Evolutionary conservation across 129 eudicot species (phyloP), one percentile per base, ranked within the genome.

Genomic region (Saussurea involucrata): DNA sequence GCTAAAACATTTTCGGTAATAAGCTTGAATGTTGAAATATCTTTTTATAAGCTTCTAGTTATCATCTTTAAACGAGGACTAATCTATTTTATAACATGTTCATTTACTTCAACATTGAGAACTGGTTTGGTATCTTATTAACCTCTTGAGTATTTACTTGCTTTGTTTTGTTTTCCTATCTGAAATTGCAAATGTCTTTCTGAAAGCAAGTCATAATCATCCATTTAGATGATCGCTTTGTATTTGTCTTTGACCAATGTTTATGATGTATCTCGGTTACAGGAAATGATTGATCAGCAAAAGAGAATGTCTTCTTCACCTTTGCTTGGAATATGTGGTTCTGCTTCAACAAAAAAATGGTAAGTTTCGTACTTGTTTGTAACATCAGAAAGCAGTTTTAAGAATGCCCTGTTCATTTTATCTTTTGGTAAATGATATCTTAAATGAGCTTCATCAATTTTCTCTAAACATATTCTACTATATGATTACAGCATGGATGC

Each of bases 241-340:
- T 70, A 58, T 37, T 60, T 67, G 63, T 80, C 21, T 31, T 28
- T 18, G 63, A 32, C 46, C 68, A 66, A 21, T 55, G 44, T 22
- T 73, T 58, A 73, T 76, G 66, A 27, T 61, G 22, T 68, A 27
- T 21, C 66, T 76, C 1, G 25, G 55, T 60, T 80, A 36, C 76
- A 95, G 97, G 97, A 92, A 85, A 88, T 90, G 96, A 97, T 92
- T 69, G 88, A 75, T 29, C 83, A 85, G 74, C 91, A 88, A 76
- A 92, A 79, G 83, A 83, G 92, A 72, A 96, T 97, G 20, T 72
- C 29, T 27, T 27, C 2, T 27, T 27, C 29, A 27, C 3, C 92
- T 53, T 92, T 97, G 27, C 99, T 97, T 78, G 99, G 99, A 33
- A 37, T 89, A 31, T 96, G 97, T 71, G 97, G 99, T 78, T 92